Evolutionary conservation across 495 filamentous ascomycete species (phyloP).

Genomic region (Margaritispora aquatica): DNA sequence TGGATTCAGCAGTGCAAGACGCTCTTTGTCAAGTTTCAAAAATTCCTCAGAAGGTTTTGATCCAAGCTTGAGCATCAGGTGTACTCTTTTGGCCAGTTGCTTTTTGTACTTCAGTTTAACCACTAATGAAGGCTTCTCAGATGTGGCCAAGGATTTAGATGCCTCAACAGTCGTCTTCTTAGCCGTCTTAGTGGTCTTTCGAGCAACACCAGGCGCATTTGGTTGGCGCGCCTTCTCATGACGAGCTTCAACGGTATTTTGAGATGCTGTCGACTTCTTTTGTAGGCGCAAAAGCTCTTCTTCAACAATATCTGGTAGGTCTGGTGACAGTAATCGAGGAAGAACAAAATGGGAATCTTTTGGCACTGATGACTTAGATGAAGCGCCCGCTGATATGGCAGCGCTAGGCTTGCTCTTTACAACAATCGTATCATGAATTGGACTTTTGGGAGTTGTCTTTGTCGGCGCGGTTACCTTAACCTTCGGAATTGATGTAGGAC

Average conservation of each 20-base stretch:
- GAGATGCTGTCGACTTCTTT: constrained; percentile 13
- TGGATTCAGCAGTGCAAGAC: not conserved
- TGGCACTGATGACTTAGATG: not conserved
- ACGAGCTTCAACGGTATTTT: constrained; percentile 17
- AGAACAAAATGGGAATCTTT: constrained; percentile 7
- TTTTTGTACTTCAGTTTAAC: constrained; percentile 24
- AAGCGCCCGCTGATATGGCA: constrained; percentile 1
- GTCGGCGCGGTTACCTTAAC: not conserved
- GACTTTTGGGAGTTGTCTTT: not conserved
- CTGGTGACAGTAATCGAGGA: constrained; percentile 22
- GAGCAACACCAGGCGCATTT: constrained; percentile 20
- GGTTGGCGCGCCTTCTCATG: constrained; percentile 21
- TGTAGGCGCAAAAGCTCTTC: constrained; percentile 17
- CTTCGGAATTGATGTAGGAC: not conserved
- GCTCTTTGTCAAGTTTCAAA: constrained; percentile 10
- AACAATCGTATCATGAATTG: constrained; percentile 16
- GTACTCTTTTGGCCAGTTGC: constrained; percentile 5
- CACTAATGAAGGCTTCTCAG: constrained; percentile 6
- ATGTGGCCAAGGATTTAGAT: not conserved
- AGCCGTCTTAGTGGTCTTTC: constrained; percentile 21
- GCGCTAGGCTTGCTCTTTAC: constrained; percentile 4
- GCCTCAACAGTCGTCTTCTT: constrained; percentile 16
- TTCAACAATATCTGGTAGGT: constrained; percentile 18
- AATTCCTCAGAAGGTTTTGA: not conserved
- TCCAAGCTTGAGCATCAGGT: constrained; percentile 5